Conservation (phyloP, 2,329 filamentous ascomycete species). For the Cordyceps pruinosa region DNA sequence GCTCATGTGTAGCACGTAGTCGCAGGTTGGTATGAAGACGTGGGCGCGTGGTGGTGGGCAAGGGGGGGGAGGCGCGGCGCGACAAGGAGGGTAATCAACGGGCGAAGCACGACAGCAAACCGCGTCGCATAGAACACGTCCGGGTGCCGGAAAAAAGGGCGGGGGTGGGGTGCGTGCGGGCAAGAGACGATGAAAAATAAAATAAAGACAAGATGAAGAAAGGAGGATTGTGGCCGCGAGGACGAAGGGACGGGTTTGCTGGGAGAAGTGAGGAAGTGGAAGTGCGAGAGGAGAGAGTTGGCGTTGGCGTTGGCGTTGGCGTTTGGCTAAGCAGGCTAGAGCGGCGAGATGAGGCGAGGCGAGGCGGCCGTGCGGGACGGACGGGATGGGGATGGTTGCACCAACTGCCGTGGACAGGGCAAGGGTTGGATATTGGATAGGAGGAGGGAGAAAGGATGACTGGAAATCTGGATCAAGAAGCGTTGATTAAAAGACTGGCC, state of each 20-base stretch:
- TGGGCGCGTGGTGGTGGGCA: neutral
- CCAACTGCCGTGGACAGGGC: neutral
- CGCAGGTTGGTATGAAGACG: neutral
- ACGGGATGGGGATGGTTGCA: conserved; percentile 3
- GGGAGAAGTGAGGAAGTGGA: neutral
- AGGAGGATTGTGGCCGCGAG: neutral
- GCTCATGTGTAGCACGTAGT: neutral
- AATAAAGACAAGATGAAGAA: too few species aligned
- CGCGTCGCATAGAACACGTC: conserved; percentile 7
- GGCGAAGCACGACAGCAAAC: neutral
- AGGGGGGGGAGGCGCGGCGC: neutral
- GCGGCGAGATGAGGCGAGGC: neutral
- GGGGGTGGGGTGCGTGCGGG: neutral
- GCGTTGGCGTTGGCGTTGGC: neutral
- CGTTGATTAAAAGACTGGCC: too few species aligned
- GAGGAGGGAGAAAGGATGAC: too few species aligned
- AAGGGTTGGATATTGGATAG: too few species aligned
- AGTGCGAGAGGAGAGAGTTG: neutral
- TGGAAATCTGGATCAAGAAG: too few species aligned
- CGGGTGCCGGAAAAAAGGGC: neutral
- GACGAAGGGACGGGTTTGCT: neutral
- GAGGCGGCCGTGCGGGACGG: neutral
- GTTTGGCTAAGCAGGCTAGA: neutral
- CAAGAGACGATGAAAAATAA: neutral
- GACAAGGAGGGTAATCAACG: conserved; percentile 1